Evolutionary conservation across 1,284 basidiomycete species (phyloP), one percentile per base, ranked within the genome.

Genomic region (Pseudomicrostroma phylloplanum): DNA sequence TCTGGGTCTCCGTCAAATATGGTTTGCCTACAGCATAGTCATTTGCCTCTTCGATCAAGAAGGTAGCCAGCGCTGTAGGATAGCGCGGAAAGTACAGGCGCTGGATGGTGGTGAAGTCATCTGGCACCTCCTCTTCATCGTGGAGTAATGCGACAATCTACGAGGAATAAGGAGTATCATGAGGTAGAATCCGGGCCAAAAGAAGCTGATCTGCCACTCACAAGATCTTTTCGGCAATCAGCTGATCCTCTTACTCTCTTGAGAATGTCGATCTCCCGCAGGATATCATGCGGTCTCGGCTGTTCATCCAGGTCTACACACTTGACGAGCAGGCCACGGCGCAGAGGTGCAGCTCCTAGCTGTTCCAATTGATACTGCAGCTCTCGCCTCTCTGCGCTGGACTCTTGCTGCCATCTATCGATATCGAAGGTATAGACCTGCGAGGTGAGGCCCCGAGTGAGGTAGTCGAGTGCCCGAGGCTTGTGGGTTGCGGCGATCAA

Each of bases 41-140:
- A 15, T 25, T 21, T 13, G 51, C 51, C 19, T 54, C 51, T 7
- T 25, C 13, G 21, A 54, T 39, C 6, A 70, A 21, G 6, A 67
- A 53, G 9, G 66, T 61, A 0, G 65, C 53, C 9, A 76, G 60
- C 6, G 55, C 59, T 4, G 61, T 59, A 1, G 69, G 63, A 19
- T 73, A 73, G 30, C 73, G 55, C 9, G 72, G 72, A 61, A 74
- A 61, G 13, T 67, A 62, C 1, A 76, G 21, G 21, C 51, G 51
- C 25, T 54, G 51, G 6, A 25, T 54, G 21, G 51, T 54, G 8
- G 51, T 54, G 51, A 54, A 54, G 15, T 17, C 51, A 26, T 54
- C 51, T 19, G 51, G 21, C n/a, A 19, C 25, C 21, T 54, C 51
- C 6, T 19, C 21, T 19, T 13, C 26, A 7, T 21, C 13, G 21